Base-by-base conservation (phyloP, 257 asterid genomes). In the Voacanga thouarsii region DNA sequence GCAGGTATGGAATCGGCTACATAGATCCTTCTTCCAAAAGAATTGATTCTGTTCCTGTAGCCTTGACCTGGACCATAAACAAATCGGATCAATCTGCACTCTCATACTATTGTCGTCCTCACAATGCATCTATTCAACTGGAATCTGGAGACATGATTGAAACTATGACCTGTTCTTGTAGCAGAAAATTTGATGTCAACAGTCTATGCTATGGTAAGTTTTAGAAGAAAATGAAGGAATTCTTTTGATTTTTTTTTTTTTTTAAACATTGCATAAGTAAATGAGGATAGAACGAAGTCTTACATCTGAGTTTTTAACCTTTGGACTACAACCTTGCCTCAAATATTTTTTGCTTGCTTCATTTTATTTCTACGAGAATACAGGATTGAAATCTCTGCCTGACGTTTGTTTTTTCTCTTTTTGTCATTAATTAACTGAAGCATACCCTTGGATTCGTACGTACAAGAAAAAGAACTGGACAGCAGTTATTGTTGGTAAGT, bases 1-100 rank as follows among this genome's bases (percentile, higher is more conserved):
- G 37, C 37, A 33, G 37, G 37, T 33, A 1, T 33, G 37, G 37
- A 1, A 33, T 21, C 79, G 79, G 23, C 24, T 57, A 24, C 61
- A 37, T 70, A 5, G 28, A 68, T 11, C 70, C 57, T 28, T 43
- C 41, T 28, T 33, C 37, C 19, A 3, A 56, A 19, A 39, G 19
- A 45, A 56, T 5, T 70, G n/a, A 12, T 18, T 0, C 11, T 82
- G 77, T 73, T 57, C 80, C 85, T 47, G 80, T 78, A 33, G 63
- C 75, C 37, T 33, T 33, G 37, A 33, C 74, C 28, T 78, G 82
- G 80, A 74, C 82, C 26, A 33, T 33, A 51, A 53, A 37, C 30
- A 2, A 47, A 23, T 26, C 33, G 19, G 19, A 61, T 14, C 37
- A 33, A 33, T 33, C 37, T 33, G 37, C 37, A 33, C 67, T 64